A percentile compares a stretch with the other conserved stretches of the same genome.
Conservation (phyloP, 2,329 filamentous ascomycete species). For the Metarhizium brunneum region DNA sequence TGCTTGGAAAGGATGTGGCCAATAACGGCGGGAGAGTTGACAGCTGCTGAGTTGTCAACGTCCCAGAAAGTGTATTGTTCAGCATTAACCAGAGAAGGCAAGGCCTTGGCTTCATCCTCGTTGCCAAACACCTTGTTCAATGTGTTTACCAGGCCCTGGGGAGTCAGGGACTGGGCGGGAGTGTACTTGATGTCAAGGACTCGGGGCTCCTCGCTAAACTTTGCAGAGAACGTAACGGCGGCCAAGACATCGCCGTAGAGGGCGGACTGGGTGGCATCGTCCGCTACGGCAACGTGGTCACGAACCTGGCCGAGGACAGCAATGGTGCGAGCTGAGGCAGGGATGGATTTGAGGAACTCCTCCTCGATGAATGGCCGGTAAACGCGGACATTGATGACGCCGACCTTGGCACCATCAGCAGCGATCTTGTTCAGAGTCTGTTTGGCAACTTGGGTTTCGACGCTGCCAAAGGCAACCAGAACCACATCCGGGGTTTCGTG, state of each 20-base stretch:
- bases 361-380: constrained; percentile 96
- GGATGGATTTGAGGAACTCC: constrained; percentile 76
- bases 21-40: constrained; percentile 52
- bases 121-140: constrained; percentile 42
- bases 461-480: constrained; percentile 84
- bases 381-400: constrained; percentile 82
- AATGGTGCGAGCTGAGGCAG: constrained; percentile 64
- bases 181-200: constrained; percentile 88
- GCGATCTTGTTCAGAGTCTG: constrained; percentile 70
- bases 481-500: constrained; percentile 73
- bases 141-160: constrained; percentile 41
- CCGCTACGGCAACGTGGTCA: constrained; percentile 61
- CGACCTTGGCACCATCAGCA: constrained; percentile 65
- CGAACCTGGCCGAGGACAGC: constrained; percentile 84
- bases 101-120: constrained; percentile 39
- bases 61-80: constrained; percentile 95
- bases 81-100: constrained; percentile 42
- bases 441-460: constrained; percentile 76
- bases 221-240: constrained; percentile 68
- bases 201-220: constrained; percentile 51
- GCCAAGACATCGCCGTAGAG: constrained; percentile 90
- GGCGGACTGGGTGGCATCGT: constrained; percentile 69
- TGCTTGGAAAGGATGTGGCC: constrained; percentile 60
- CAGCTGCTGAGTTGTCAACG: constrained; percentile 61
- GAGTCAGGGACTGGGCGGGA: constrained; percentile 49